These are phyloP conservation scores for Zasmidium angulare DNA, from an alignment of 2,329 filamentous ascomycete species.

Conservation along the genomic window DNA sequence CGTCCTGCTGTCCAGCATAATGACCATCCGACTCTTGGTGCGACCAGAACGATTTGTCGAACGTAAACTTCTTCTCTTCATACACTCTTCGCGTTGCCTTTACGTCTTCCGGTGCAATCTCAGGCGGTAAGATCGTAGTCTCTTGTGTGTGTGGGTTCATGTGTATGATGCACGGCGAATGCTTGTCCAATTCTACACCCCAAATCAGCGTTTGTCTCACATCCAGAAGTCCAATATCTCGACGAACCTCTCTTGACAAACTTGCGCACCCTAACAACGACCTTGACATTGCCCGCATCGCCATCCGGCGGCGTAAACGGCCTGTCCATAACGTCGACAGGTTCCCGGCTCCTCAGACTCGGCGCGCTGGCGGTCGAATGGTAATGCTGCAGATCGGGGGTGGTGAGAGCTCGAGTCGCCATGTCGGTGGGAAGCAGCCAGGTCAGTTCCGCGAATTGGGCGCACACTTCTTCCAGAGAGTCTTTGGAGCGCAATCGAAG, in stretches of 20 bases:
- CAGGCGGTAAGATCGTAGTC: conserved; percentile 75
- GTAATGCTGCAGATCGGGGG: conserved; percentile 20
- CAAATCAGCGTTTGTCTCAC: conserved; percentile 26
- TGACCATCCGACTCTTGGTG: conserved; percentile 75
- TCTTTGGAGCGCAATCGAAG: conserved; percentile 21
- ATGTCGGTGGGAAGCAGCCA: conserved; percentile 10
- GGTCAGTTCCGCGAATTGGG: conserved; percentile 19
- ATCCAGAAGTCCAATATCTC: conserved; percentile 11
- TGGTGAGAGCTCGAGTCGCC: conserved; percentile 18
- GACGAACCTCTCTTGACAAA: conserved; percentile 47
- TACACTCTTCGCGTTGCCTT: conserved; percentile 68
- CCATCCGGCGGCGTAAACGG: conserved; percentile 36
- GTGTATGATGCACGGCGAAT: conserved; percentile 79
- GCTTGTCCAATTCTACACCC: conserved; percentile 70
- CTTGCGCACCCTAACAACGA: conserved; percentile 50
- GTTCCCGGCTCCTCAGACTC: conserved; percentile 44
- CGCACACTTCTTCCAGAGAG: conserved; percentile 18
- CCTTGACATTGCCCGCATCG: conserved; percentile 52
- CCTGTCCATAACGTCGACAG: conserved; percentile 34
- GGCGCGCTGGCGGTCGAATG: conserved; percentile 43
- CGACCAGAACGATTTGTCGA: conserved; percentile 99
- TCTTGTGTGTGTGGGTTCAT: conserved; percentile 88
- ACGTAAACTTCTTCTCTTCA: conserved; percentile 90
- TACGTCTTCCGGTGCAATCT: conserved; percentile 25
- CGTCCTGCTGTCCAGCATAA: conserved; percentile 88